These are phyloP conservation scores for Phlebopus sp. DNA, from an alignment of 1,284 basidiomycete species.

Conservation along the genomic window DNA sequence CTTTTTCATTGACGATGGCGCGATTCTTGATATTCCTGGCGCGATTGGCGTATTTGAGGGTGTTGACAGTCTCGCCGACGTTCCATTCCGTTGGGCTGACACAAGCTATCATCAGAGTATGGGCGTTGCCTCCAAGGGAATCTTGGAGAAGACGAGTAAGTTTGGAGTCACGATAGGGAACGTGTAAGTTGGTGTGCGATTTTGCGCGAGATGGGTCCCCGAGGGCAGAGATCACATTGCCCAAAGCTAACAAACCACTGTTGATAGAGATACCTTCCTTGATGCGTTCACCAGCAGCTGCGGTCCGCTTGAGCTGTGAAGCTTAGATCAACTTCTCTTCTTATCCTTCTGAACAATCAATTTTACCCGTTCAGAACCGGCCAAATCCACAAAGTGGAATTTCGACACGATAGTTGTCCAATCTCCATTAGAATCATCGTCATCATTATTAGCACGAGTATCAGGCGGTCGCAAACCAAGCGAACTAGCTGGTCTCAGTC, in stretches of 20 bases:
- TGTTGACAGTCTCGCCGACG: constrained; percentile 92
- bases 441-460: constrained; percentile 39
- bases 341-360: constrained; percentile 25
- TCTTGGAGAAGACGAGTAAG: constrained; percentile 93
- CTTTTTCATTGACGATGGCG: constrained; percentile 89
- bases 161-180: constrained; percentile 97
- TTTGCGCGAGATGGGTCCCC: constrained; percentile 88
- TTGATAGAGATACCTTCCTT: constrained; percentile 98
- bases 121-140: constrained; percentile 96
- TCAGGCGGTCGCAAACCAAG: constrained; percentile 56
- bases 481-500: constrained; percentile 72
- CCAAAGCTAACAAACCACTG: constrained; percentile 92
- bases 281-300: constrained; percentile 90
- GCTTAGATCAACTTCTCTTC: constrained; percentile 17
- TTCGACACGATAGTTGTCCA: constrained; percentile 93
- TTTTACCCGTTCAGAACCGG: constrained; percentile 87
- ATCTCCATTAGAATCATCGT: constrained; percentile 69
- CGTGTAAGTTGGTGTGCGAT: constrained; percentile 74
- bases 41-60: constrained; percentile 97
- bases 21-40: constrained; percentile 97
- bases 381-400: constrained; percentile 98
- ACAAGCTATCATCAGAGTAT: constrained; percentile 99
- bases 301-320: constrained; percentile 82
- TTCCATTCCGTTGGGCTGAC: constrained; percentile 97
- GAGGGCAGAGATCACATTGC: constrained; percentile 97